phyloP scores from a whole-genome alignment of 768 basidiomycete species.

The Postia placenta region DNA sequence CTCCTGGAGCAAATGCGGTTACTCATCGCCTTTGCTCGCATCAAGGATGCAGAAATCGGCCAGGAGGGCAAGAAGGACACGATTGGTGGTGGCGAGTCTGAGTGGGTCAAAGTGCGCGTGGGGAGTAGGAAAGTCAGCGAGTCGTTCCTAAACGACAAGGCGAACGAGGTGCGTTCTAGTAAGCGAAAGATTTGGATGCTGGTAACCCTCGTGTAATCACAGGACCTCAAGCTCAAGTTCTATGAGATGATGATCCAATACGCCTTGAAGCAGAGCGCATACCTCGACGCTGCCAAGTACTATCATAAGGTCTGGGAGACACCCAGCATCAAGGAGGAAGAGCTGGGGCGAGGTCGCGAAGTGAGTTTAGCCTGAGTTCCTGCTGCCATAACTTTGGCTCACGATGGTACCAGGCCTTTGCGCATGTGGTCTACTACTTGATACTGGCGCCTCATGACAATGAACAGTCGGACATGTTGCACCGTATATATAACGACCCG shows the following conservation, averaged over 20 bases:
- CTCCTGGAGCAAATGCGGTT: conserved; percentile 97
- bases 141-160: conserved; percentile 82
- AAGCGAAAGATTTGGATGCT: no score
- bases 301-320: conserved; percentile 98
- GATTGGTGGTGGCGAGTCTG: conserved; percentile 69
- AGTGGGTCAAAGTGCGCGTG: conserved; percentile 91
- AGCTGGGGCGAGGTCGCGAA: conserved; percentile 56
- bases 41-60: conserved; percentile 62
- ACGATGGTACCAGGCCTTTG: conserved; percentile 59
- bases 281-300: conserved; percentile 91
- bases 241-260: conserved; percentile 97
- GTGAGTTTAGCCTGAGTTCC: conserved; percentile 34
- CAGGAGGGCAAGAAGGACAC: conserved; percentile 57
- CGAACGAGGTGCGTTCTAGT: conserved; percentile 62
- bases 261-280: conserved; percentile 76
- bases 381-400: background rate
- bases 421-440: conserved; percentile 92
- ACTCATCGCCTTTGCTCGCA: conserved; percentile 66
- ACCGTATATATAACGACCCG: conserved; percentile 77
- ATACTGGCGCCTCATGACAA: conserved; percentile 93
- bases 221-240: conserved; percentile 95
- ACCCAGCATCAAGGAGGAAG: conserved; percentile 85
- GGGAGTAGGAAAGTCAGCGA: conserved; percentile 94
- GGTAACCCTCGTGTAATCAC: conserved; percentile 9
- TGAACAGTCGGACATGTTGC: conserved; percentile 95